Evolutionary conservation across 2,329 filamentous ascomycete genomes (phyloP).

Genomic region (Ilyonectria robusta): DNA sequence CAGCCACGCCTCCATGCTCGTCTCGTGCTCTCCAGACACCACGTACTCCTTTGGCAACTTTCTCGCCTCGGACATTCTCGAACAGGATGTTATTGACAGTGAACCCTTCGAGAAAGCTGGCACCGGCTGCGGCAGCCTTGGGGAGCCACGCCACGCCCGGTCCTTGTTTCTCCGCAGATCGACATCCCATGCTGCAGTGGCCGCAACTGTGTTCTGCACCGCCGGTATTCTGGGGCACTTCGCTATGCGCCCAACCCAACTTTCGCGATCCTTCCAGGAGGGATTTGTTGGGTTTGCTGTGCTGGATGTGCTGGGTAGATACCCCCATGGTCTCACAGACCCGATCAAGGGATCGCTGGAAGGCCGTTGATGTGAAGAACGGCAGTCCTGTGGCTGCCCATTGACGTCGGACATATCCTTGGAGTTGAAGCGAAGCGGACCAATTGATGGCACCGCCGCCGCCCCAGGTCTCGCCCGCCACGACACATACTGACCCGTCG

Average conservation of each 20-base stretch:
- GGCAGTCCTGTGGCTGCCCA: slow-evolving; percentile 77
- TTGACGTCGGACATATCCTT: slow-evolving; percentile 79
- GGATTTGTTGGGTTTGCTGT: slow-evolving; percentile 76
- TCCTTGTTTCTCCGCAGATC: slow-evolving; percentile 79
- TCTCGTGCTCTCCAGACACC: slow-evolving; percentile 76
- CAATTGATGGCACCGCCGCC: slow-evolving; percentile 87
- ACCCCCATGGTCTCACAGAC: slow-evolving; percentile 85
- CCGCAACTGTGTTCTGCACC: slow-evolving; percentile 77
- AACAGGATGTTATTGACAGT: slow-evolving; percentile 77
- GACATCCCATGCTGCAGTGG: slow-evolving; percentile 66
- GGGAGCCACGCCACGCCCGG: slow-evolving; percentile 80
- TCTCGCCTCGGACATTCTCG: slow-evolving; percentile 60
- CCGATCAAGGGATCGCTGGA: slow-evolving; percentile 79
- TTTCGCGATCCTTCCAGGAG: slow-evolving; percentile 79
- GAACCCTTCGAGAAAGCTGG: slow-evolving; percentile 83
- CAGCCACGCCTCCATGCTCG: not conserved
- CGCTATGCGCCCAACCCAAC: slow-evolving; percentile 76
- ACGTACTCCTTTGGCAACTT: slow-evolving; percentile 74
- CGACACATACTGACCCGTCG: slow-evolving; percentile 69
- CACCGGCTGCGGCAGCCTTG: slow-evolving; percentile 79
- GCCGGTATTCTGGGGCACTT: slow-evolving; percentile 82
- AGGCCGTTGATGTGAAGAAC: slow-evolving; percentile 78
- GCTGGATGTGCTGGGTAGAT: slow-evolving; percentile 70
- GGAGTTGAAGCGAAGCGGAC: slow-evolving; percentile 72
- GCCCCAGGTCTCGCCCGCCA: slow-evolving; percentile 80